Base-by-base conservation (phyloP, 2,329 filamentous ascomycete species). In the Fusarium sp. region DNA sequence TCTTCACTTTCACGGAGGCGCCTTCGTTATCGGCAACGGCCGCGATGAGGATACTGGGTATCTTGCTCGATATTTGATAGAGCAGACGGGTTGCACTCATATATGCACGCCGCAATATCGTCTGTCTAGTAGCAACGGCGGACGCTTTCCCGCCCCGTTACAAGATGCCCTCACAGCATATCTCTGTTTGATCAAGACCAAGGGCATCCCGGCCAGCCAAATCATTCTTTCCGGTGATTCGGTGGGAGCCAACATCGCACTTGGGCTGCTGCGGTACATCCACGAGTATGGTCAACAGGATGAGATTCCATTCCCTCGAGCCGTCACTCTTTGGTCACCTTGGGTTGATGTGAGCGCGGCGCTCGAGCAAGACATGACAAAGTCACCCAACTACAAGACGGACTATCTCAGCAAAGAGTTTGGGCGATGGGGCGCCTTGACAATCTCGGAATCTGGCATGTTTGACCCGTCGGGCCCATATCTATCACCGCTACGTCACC, bases 51-150 rank as follows among this genome's bases (percentile, higher is more conserved):
- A 77, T 58, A 77, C 75, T 9, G 75, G 75, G 0, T 72, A 52
- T 9, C 31, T 77, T 9, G 67, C 75, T 1, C 64, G 22, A 8
- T 68, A 71, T 10, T 43, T 77, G 4, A 63, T 76, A 3, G 58
- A 48, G 29, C 41, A 70, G 5, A 72, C 75, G 67, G 75, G 75
- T 0, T 77, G 72, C 29, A 77, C 72, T 13, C 75, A 77, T 37
- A 75, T 77, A 9, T 77, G 75, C 58, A 65, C 75, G 2, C 75
- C 75, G 1, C 75, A 77, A 7, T 77, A 77, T 16, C 75, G 75
- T 1, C 64, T 77, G 0, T 69, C 75, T 5, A 77, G 75, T 18
- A 65, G 75, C 29, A 27, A 67, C 5, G 67, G 74, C 5, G 75
- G 75, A 0, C 61, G 71, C 0, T 77, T 77, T 16, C 75, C 75